Percentiles rank a stretch among this genome's conserved stretches.
phyloP scores from a whole-genome alignment of 768 basidiomycete species.

The Saitozyma podzolica region DNA sequence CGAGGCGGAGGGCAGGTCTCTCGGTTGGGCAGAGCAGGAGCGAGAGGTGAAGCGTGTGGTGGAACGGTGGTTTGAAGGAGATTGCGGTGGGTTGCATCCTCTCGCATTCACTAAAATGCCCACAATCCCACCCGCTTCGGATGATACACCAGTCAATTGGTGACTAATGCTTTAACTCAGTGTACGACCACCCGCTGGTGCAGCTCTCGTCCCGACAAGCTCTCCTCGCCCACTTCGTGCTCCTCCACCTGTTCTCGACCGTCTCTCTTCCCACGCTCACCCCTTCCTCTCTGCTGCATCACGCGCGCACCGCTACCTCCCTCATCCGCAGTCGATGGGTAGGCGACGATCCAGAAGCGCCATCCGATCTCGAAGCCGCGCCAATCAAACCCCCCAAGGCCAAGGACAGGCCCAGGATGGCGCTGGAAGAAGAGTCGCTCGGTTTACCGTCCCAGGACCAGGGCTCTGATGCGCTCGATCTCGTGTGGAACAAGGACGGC shows the following conservation, averaged over 20 bases:
- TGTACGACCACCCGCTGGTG: constrained; percentile 39
- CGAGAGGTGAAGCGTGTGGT: constrained; percentile 26
- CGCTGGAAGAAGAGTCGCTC: constrained; percentile 12
- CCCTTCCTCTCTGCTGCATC: constrained; percentile 8
- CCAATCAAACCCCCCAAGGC: not conserved
- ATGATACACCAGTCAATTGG: not conserved
- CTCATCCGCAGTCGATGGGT: not conserved
- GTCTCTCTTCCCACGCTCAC: constrained; percentile 25
- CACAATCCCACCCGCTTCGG: not conserved
- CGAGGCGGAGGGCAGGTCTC: constrained; percentile 2
- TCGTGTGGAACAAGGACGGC: not conserved
- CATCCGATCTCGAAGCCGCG: constrained; percentile 1
- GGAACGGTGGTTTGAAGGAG: constrained; percentile 39
- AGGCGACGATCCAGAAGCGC: constrained; percentile 4
- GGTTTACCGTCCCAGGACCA: not conserved
- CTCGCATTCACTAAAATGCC: not conserved
- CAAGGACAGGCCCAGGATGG: constrained; percentile 8
- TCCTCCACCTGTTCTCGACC: constrained; percentile 29
- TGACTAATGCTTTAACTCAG: constrained; percentile 8
- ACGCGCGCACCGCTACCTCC: not conserved
- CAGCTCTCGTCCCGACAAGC: constrained; percentile 18
- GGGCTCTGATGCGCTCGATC: not conserved
- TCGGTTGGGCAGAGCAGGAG: constrained; percentile 10
- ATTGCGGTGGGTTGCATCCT: constrained; percentile 30
- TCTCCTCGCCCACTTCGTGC: constrained; percentile 31